These are phyloP conservation scores for Amphibolis antarctica DNA, from an alignment of 106 monocot genomes.

Conservation along the genomic window DNA sequence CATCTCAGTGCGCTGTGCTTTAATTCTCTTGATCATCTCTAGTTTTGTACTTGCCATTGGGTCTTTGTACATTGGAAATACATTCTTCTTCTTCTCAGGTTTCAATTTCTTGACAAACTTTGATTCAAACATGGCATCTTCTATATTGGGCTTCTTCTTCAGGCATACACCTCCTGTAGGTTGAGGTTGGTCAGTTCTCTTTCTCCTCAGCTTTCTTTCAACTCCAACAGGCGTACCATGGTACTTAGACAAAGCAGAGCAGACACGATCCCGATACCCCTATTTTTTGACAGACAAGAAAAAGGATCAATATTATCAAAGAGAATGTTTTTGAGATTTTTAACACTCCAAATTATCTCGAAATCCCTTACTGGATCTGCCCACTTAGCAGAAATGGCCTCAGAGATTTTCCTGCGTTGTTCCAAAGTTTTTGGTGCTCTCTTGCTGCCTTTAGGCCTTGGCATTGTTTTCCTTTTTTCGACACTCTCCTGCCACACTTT, in stretches of 20 bases:
- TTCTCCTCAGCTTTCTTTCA: constrained; percentile 47
- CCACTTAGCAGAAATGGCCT: constrained; percentile 90
- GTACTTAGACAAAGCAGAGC: constrained; percentile 51
- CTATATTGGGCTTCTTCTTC: constrained; percentile 28
- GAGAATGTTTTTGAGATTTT: background rate
- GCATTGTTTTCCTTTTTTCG: constrained; percentile 48
- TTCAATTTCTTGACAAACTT: constrained; percentile 21
- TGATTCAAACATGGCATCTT: constrained; percentile 14
- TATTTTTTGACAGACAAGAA: constrained; percentile 3
- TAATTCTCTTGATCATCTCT: constrained; percentile 89
- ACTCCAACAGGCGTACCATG: constrained; percentile 45
- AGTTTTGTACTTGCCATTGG: constrained; percentile 72
- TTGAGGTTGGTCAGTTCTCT: constrained; percentile 16
- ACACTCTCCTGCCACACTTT: constrained; percentile 58
- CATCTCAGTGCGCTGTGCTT: constrained; percentile 43
- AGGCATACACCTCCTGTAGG: constrained; percentile 13
- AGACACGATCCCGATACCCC: constrained; percentile 82
- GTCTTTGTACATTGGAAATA: constrained; percentile 56
- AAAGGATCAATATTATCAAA: background rate
- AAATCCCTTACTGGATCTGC: constrained; percentile 55
- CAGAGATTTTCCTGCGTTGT: constrained; percentile 76
- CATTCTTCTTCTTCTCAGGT: constrained; percentile 33
- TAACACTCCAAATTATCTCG: background rate
- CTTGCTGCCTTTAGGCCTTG: constrained; percentile 45
- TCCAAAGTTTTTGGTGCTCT: constrained; percentile 72